Evolutionary conservation across 768 basidiomycete genomes (phyloP).

Genomic region (Kwoniella dejecticola): DNA sequence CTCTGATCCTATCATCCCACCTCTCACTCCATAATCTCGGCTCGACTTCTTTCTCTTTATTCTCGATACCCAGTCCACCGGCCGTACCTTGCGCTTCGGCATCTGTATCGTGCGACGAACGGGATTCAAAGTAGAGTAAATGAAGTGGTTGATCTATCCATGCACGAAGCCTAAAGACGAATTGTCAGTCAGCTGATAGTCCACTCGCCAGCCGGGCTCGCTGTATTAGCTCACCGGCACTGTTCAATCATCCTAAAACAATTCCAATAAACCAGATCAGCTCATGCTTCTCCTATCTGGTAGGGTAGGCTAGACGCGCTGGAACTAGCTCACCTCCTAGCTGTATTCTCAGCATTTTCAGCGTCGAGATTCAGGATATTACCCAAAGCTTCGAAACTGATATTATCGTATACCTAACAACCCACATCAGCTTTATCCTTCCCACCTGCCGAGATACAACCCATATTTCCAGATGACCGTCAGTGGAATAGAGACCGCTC

Average conservation of each 20-base stretch:
- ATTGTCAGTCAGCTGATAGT: neutral
- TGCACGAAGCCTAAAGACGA: constrained; percentile 64
- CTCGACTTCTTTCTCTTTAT: constrained; percentile 77
- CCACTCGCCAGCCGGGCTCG: too few relatives aligned
- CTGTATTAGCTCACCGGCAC: constrained; percentile 66
- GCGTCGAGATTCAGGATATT: constrained; percentile 84
- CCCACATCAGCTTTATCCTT: constrained; percentile 8
- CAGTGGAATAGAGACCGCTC: constrained; percentile 14
- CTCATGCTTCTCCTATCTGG: too few relatives aligned
- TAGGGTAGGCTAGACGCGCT: too few relatives aligned
- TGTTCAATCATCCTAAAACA: constrained; percentile 89
- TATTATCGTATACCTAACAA: constrained; percentile 79
- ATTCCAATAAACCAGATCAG: neutral
- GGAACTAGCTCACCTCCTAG: constrained; percentile 60
- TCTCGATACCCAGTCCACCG: constrained; percentile 83
- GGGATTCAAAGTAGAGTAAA: constrained; percentile 88
- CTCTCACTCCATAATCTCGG: constrained; percentile 84
- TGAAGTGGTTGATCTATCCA: constrained; percentile 94
- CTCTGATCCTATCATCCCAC: constrained; percentile 92
- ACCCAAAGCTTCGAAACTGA: constrained; percentile 92
- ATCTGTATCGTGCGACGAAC: constrained; percentile 65
- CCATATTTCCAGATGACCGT: too few relatives aligned
- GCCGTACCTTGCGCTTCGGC: constrained; percentile 93
- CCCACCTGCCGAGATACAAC: neutral
- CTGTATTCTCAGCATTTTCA: constrained; percentile 94